A percentile compares a stretch with the other conserved stretches of the same genome.
Conservation (phyloP, 352 stramenopile species). For the Bremia lactucae region DNA sequence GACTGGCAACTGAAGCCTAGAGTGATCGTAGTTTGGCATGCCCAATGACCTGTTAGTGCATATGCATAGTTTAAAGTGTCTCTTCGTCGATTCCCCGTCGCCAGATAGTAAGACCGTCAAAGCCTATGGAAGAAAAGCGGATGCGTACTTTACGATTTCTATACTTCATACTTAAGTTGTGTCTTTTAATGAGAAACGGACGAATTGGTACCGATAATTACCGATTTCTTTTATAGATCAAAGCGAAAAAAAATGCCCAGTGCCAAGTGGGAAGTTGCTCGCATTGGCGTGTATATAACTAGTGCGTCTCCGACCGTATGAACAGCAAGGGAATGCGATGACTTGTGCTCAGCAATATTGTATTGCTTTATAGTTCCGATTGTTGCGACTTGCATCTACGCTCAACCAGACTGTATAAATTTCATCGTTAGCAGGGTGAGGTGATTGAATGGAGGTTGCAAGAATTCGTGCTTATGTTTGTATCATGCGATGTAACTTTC, state of each 20-base stretch:
- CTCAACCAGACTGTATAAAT: conserved; percentile 78
- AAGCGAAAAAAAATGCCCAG: conserved; percentile 62
- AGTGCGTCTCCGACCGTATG: conserved; percentile 23
- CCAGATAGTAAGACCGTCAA: too few relatives aligned
- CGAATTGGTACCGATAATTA: conserved; percentile 9
- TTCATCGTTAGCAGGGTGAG: conserved; percentile 57
- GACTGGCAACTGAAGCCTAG: too few relatives aligned
- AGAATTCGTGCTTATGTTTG: background rate
- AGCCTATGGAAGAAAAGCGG: too few relatives aligned
- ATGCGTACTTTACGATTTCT: too few relatives aligned
- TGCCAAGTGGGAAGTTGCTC: conserved; percentile 50
- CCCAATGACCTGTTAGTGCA: too few relatives aligned
- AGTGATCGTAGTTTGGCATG: too few relatives aligned
- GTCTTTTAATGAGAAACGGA: background rate
- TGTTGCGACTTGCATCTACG: conserved; percentile 72
- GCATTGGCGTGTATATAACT: conserved; percentile 61
- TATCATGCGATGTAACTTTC: too few relatives aligned
- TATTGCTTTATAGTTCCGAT: conserved; percentile 41
- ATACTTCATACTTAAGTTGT: too few relatives aligned
- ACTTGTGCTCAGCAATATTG: background rate
- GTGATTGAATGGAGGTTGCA: background rate
- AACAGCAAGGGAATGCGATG: background rate
- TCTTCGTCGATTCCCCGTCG: too few relatives aligned
- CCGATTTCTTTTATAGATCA: background rate
- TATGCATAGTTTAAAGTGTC: too few relatives aligned